Evolutionary conservation across 495 filamentous ascomycete species (phyloP).

Genomic region (Hypomontagnella submonticulosa): DNA sequence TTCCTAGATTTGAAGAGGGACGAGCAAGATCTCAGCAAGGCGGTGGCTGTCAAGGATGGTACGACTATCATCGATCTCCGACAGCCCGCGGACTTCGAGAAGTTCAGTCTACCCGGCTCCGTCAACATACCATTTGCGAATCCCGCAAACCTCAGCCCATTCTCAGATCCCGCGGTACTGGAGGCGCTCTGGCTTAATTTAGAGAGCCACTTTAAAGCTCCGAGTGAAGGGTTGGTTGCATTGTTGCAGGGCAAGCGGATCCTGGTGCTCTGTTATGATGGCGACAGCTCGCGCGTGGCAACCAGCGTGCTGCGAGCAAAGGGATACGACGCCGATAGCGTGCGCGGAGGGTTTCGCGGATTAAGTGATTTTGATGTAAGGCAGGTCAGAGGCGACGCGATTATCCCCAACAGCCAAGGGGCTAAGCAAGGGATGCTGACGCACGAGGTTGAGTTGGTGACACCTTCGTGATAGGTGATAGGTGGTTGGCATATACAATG

Average conservation of each 20-base stretch:
- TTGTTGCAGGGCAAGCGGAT: slow-evolving; percentile 50
- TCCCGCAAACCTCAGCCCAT: slow-evolving; percentile 49
- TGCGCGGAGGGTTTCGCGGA: slow-evolving; percentile 55
- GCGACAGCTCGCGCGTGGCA: slow-evolving; percentile 64
- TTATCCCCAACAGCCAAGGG: slow-evolving; percentile 1
- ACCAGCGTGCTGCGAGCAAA: slow-evolving; percentile 63
- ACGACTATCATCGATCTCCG: slow-evolving; percentile 56
- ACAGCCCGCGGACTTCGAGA: slow-evolving; percentile 52
- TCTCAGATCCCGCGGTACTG: slow-evolving; percentile 57
- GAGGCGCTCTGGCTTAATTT: slow-evolving; percentile 60
- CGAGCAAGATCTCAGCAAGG: not conserved
- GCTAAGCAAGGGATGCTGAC: slow-evolving; percentile 15
- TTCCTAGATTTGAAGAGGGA: slow-evolving; percentile 48
- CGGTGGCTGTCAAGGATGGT: slow-evolving; percentile 27
- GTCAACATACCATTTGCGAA: slow-evolving; percentile 59
- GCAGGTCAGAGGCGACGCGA: not conserved
- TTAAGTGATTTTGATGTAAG: slow-evolving; percentile 20
- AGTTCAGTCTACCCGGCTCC: slow-evolving; percentile 58
- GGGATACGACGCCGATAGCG: slow-evolving; percentile 61
- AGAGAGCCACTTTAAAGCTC: slow-evolving; percentile 45
- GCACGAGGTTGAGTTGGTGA: slow-evolving; percentile 26
- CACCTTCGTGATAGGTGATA: slow-evolving; percentile 12
- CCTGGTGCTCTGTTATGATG: slow-evolving; percentile 64
- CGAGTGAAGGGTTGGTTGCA: slow-evolving; percentile 35
- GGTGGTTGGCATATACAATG: not conserved